Evolutionary conservation across 2,329 filamentous ascomycete species (phyloP).

Genomic region (Phaeosphaeriaceae sp.): DNA sequence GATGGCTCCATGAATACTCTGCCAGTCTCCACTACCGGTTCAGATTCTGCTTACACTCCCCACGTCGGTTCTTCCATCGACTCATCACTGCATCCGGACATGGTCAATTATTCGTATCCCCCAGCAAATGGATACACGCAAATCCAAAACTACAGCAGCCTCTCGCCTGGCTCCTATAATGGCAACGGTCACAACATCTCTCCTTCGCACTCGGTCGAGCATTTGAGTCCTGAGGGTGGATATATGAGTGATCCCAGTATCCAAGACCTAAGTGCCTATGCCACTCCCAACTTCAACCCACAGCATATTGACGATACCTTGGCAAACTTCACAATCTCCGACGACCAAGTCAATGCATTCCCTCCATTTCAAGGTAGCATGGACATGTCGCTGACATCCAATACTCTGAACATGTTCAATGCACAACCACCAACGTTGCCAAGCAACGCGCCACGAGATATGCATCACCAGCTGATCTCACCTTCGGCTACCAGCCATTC

Average conservation of each 20-base stretch:
- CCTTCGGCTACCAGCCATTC: conserved; percentile 47
- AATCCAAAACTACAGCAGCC: conserved; percentile 32
- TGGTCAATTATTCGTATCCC: conserved; percentile 40
- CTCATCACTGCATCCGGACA: conserved; percentile 44
- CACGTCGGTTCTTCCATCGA: conserved; percentile 45
- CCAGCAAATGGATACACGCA: conserved; percentile 36
- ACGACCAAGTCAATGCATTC: conserved; percentile 29
- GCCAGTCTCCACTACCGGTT: conserved; percentile 28
- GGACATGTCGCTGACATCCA: conserved; percentile 39
- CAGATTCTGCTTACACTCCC: conserved; percentile 41
- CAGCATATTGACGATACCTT: conserved; percentile 42
- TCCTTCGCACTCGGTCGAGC: conserved; percentile 48
- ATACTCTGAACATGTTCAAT: conserved; percentile 39
- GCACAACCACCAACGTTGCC: conserved; percentile 33
- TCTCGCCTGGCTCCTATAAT: conserved; percentile 39
- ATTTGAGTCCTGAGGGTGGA: conserved; percentile 45
- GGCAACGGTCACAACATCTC: conserved; percentile 43
- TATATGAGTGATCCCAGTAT: conserved; percentile 46
- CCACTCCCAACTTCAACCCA: conserved; percentile 41
- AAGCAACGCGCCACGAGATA: conserved; percentile 14
- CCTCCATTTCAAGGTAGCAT: conserved; percentile 31
- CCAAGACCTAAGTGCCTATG: conserved; percentile 40
- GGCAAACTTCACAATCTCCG: conserved; percentile 36
- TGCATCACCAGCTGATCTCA: conserved; percentile 44
- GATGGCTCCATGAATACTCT: conserved; percentile 37